Percentiles rank a stretch among this genome's conserved stretches.
Evolutionary conservation across 805 yeast species (phyloP).

Genomic region (Kazachstania psychrophila): DNA sequence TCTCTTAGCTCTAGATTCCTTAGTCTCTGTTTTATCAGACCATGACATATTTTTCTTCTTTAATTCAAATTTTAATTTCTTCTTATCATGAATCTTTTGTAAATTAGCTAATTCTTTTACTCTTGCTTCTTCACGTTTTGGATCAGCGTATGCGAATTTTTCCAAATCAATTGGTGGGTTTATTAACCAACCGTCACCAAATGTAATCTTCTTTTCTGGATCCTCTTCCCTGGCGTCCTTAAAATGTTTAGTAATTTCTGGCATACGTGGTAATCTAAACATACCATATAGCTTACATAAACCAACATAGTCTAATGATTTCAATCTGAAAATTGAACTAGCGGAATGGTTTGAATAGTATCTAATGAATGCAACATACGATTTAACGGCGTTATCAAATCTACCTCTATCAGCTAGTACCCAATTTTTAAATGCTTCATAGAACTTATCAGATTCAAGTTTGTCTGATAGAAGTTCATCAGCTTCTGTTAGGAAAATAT

Average conservation of each 20-base stretch:
- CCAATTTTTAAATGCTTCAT: conserved; percentile 38
- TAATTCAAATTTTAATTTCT: conserved; percentile 36
- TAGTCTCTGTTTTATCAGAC: conserved; percentile 61
- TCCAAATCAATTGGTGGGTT: conserved; percentile 56
- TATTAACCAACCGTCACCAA: conserved; percentile 61
- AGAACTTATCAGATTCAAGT: conserved; percentile 14
- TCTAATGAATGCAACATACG: conserved; percentile 75
- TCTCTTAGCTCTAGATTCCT: conserved; percentile 53
- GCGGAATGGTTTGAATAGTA: conserved; percentile 86
- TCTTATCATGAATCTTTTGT: conserved; percentile 29
- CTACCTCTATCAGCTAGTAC: conserved; percentile 63
- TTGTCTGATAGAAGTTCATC: not conserved
- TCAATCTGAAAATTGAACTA: conserved; percentile 72
- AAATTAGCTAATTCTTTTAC: conserved; percentile 45
- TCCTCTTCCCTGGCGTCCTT: conserved; percentile 42
- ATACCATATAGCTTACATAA: conserved; percentile 73
- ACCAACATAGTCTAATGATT: conserved; percentile 59
- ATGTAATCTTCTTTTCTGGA: conserved; percentile 8
- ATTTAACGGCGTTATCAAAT: conserved; percentile 69
- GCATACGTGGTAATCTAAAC: conserved; percentile 85
- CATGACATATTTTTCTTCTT: conserved; percentile 59
- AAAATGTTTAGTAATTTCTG: conserved; percentile 57
- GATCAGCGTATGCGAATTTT: conserved; percentile 53
- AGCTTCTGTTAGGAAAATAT: conserved; percentile 40
- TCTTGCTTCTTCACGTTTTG: conserved; percentile 53